Conservation (phyloP, 1,139 yeast genomes). For the Petasospora rhodanensis region DNA sequence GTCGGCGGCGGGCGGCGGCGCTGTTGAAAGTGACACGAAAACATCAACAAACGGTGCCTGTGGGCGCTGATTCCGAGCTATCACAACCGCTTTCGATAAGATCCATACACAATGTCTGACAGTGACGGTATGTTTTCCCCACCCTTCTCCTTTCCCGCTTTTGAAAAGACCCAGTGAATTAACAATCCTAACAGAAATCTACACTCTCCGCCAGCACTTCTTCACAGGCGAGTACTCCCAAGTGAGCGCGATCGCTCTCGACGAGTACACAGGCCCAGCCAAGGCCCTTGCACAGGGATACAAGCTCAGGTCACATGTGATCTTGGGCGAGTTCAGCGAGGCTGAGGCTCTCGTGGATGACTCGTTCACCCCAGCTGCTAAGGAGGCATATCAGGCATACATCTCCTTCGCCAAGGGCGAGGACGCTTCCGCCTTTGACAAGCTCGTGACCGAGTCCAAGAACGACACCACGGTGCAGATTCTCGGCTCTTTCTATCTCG, state of each 20-base stretch:
- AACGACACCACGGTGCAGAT: constrained; percentile 14
- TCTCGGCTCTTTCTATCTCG: constrained; percentile 20
- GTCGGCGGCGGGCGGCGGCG: too few relatives aligned
- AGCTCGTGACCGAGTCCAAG: constrained; percentile 9
- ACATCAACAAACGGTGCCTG: neutral
- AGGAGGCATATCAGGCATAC: constrained; percentile 9
- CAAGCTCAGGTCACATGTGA: constrained; percentile 18
- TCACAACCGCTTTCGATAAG: neutral
- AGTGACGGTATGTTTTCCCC: constrained; percentile 5
- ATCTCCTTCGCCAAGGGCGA: constrained; percentile 12
- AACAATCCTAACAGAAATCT: constrained; percentile 15
- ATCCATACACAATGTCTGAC: constrained; percentile 4
- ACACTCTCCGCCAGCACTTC: constrained; percentile 22
- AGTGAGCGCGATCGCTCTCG: constrained; percentile 9
- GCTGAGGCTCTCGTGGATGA: constrained; percentile 5
- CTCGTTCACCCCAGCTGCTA: too few relatives aligned
- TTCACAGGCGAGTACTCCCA: constrained; percentile 21
- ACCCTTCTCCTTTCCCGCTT: neutral
- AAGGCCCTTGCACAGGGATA: constrained; percentile 13
- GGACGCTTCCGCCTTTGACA: constrained; percentile 14
- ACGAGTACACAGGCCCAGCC: constrained; percentile 13
- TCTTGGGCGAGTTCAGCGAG: constrained; percentile 10
- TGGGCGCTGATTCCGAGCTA: neutral
- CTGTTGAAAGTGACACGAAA: too few relatives aligned
- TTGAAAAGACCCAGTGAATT: neutral